phyloP scores from a whole-genome alignment of 768 basidiomycete genomes.

The Termitomyces sp. region DNA sequence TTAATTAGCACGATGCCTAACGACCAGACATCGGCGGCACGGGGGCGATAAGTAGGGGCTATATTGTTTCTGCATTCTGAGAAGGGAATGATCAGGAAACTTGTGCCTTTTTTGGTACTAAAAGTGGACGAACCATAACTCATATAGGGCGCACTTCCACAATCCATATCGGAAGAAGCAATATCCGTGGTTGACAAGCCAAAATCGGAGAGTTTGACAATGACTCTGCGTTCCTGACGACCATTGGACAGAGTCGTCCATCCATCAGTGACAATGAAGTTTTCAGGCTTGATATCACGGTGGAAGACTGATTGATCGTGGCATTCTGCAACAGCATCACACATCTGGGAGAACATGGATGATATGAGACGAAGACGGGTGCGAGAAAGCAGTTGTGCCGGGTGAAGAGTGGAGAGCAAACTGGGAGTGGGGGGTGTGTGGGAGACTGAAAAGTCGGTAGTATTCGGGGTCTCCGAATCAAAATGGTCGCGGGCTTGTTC shows the following conservation, averaged over 20 bases:
- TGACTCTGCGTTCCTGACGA: conserved; percentile 73
- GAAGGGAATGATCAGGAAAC: conserved; percentile 11
- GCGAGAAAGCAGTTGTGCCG: conserved; percentile 75
- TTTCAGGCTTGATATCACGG: conserved; percentile 99
- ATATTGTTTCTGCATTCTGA: conserved; percentile 97
- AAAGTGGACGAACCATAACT: conserved; percentile 68
- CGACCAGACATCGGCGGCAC: conserved; percentile 97
- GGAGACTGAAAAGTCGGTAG: conserved; percentile 36
- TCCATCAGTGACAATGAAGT: conserved; percentile 92
- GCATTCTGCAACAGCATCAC: conserved; percentile 92
- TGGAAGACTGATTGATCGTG: conserved; percentile 90
- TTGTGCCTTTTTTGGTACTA: conserved; percentile 3
- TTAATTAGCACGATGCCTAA: conserved; percentile 98
- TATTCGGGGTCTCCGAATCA: conserved; percentile 40
- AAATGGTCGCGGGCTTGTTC: conserved; percentile 92
- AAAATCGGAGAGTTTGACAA: conserved; percentile 97
- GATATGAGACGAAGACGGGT: conserved; percentile 89
- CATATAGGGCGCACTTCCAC: conserved; percentile 98
- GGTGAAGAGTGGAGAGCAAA: conserved; percentile 78
- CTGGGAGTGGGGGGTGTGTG: conserved; percentile 91
- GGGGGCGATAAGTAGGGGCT: conserved; percentile 89
- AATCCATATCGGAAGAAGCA: conserved; percentile 94
- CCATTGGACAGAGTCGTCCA: conserved; percentile 49
- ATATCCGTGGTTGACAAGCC: conserved; percentile 88
- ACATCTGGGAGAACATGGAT: conserved; percentile 99